phyloP scores from a whole-genome alignment of 2,329 filamentous ascomycete species.

The Fusarium phyllophilum region DNA sequence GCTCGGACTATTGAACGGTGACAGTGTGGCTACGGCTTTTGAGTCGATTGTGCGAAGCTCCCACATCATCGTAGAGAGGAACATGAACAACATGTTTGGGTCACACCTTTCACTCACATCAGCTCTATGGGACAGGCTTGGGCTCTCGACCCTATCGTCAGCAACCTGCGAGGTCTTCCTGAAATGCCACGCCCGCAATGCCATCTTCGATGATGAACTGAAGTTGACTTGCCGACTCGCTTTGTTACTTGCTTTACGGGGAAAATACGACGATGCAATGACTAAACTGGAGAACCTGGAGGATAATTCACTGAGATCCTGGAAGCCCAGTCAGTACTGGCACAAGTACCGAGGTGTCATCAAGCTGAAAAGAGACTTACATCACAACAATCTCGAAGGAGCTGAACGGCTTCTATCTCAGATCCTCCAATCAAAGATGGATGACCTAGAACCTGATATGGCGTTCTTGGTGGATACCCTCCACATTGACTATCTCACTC shows the following conservation, averaged over 20 bases:
- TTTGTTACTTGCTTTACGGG: slow-evolving; percentile 67
- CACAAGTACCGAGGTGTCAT: slow-evolving; percentile 73
- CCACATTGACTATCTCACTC: slow-evolving; percentile 62
- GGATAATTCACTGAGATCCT: slow-evolving; percentile 70
- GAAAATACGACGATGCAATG: slow-evolving; percentile 76
- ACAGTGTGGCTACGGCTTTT: slow-evolving; percentile 70
- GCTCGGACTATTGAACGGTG: slow-evolving; percentile 77
- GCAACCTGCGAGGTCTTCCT: slow-evolving; percentile 78
- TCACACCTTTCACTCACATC: slow-evolving; percentile 78
- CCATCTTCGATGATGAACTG: slow-evolving; percentile 78
- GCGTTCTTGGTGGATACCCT: slow-evolving; percentile 62
- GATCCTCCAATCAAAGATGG: slow-evolving; percentile 61
- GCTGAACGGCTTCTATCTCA: slow-evolving; percentile 62
- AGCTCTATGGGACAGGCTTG: slow-evolving; percentile 80
- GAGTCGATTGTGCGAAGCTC: slow-evolving; percentile 86
- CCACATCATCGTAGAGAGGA: slow-evolving; percentile 81
- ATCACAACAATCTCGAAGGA: slow-evolving; percentile 62
- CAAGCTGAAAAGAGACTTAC: slow-evolving; percentile 71
- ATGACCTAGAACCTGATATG: slow-evolving; percentile 64
- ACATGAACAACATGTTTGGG: slow-evolving; percentile 77
- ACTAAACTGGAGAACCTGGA: slow-evolving; percentile 58
- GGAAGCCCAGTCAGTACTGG: slow-evolving; percentile 82
- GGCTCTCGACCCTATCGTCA: slow-evolving; percentile 65
- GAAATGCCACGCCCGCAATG: slow-evolving; percentile 70
- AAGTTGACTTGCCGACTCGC: slow-evolving; percentile 78